Evolutionary conservation across 495 filamentous ascomycete species (phyloP).

Genomic region (Aspergillus funiculosus): DNA sequence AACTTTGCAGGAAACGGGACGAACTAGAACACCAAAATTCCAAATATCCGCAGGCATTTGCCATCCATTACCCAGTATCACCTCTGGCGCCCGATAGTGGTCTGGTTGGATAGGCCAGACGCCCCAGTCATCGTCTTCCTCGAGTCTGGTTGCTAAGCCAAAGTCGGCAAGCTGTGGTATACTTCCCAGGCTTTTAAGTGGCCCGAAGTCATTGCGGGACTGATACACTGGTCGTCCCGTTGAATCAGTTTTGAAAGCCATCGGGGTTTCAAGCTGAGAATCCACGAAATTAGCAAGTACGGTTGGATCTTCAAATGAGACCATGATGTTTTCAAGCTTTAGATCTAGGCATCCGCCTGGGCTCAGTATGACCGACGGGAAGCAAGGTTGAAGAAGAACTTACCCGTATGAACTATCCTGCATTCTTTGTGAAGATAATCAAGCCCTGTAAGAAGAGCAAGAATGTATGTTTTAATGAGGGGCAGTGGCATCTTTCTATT

Average conservation of each 20-base stretch:
- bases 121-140: slow-evolving; percentile 32
- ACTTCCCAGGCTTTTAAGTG: slow-evolving; percentile 29
- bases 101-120: slow-evolving; percentile 42
- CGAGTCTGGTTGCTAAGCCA: slow-evolving; percentile 67
- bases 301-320: slow-evolving; percentile 39
- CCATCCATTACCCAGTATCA: slow-evolving; percentile 43
- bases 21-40: slow-evolving; percentile 46
- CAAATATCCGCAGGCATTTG: slow-evolving; percentile 40
- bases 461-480: slow-evolving; percentile 35
- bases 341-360: slow-evolving; percentile 33
- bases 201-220: slow-evolving; percentile 38
- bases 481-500: slow-evolving; percentile 27
- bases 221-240: slow-evolving; percentile 33
- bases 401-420: slow-evolving; percentile 34
- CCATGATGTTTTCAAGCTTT: slow-evolving; percentile 45
- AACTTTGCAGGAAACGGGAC: slow-evolving; percentile 22
- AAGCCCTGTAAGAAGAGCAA: slow-evolving; percentile 37
- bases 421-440: slow-evolving; percentile 42
- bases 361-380: slow-evolving; percentile 22
- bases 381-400: slow-evolving; percentile 19
- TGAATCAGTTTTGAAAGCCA: slow-evolving; percentile 36
- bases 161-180: slow-evolving; percentile 78
- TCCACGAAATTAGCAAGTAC: slow-evolving; percentile 38
- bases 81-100: slow-evolving; percentile 44
- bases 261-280: slow-evolving; percentile 31